Base-by-base conservation (phyloP, 2,329 filamentous ascomycete genomes). In the Paraphoma sp. region DNA sequence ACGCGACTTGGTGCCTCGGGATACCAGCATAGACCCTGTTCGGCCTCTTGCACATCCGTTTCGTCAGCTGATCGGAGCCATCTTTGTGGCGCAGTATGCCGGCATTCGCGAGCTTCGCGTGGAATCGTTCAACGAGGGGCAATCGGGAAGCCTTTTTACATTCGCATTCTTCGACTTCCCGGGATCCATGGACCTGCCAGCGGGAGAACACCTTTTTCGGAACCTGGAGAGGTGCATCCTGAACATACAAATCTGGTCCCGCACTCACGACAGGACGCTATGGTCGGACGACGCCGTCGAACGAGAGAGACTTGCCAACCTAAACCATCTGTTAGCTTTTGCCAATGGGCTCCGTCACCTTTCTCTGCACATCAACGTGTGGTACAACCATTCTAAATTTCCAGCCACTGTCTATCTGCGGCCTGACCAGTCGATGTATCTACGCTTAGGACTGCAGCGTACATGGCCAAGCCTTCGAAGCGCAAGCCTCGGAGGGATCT, bases 51-150 rank as follows among this genome's bases (percentile, higher is more conserved):
- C 68, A 7, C 65, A 70, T 36, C 66, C 69, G 10, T 67, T 74
- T 45, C 69, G 70, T 48, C 62, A 68, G 30, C 52, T 75, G 1
- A 68, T 75, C 28, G 66, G 60, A 0, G 72, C 69, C 2, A 38
- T 74, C 6, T 65, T 62, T 45, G 4, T 62, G 9, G 46, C 65
- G 6, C 51, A 62, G 28, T 71, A 67, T 42, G 33, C 62, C 17
- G 63, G 64, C 11, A 60, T 75, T 17, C 63, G 57, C 18, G 59
- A 68, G 17, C 64, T 73, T 18, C 62, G 45, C 6, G 54, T 66
- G 9, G 47, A 54, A 45, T 28, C 47, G 8, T 41, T 30, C n/a
- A 11, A 30, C 1, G 10, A 28, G n/a, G 50, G 12, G 16, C 11
- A 31, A 1, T 30, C 38, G 5, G 58, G 59, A 2, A 65, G 56